These are phyloP conservation scores for Epichloe aotearoae DNA, from an alignment of 2,329 filamentous ascomycete genomes.

Conservation along the genomic window DNA sequence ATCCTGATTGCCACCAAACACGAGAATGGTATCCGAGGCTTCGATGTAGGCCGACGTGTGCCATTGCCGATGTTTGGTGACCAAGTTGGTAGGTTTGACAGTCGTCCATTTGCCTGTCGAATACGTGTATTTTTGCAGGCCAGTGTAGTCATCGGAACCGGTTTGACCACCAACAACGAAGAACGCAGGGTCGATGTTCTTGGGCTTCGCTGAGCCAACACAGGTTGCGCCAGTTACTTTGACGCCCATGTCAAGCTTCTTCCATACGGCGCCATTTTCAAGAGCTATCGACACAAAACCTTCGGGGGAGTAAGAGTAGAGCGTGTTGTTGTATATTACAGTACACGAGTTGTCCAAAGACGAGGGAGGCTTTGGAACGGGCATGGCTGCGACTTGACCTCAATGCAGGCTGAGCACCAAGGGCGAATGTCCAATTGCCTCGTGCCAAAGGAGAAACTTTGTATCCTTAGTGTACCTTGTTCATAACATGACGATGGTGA, in stretches of 20 bases:
- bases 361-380: constrained; percentile 55
- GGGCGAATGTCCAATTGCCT: neutral
- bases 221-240: constrained; percentile 65
- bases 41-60: constrained; percentile 69
- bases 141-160: constrained; percentile 45
- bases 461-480: neutral
- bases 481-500: constrained; percentile 5
- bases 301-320: constrained; percentile 71
- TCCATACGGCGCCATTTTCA: constrained; percentile 59
- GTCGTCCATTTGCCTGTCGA: constrained; percentile 39
- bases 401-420: neutral
- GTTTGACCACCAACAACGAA: constrained; percentile 69
- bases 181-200: constrained; percentile 47
- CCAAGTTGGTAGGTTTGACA: constrained; percentile 28
- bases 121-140: constrained; percentile 57
- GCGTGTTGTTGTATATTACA: constrained; percentile 62
- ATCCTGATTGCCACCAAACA: constrained; percentile 66
- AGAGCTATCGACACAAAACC: constrained; percentile 66
- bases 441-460: neutral
- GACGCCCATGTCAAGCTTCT: constrained; percentile 48
- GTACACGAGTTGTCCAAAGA: constrained; percentile 69
- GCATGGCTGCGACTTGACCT: constrained; percentile 38
- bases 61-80: constrained; percentile 55
- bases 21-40: constrained; percentile 55
- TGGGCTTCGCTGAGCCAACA: constrained; percentile 52